phyloP scores from a whole-genome alignment of 73 alveolate species.

The Paramecium biaurelia region DNA sequence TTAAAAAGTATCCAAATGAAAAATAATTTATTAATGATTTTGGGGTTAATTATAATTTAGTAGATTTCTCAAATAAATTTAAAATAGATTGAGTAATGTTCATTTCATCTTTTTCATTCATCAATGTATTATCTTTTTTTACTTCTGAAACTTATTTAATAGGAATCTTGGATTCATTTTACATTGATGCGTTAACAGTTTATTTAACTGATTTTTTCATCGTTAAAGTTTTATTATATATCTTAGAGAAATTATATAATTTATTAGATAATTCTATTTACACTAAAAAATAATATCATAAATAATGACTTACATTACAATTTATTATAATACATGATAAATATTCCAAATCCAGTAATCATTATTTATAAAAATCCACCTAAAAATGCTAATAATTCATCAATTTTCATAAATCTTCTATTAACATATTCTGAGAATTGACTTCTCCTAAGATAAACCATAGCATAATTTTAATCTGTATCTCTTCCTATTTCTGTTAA shows the following conservation, averaged over 20 bases:
- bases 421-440: not conserved
- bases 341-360: not conserved
- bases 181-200: not conserved
- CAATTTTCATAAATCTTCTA: not conserved
- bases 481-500: conserved; percentile 2
- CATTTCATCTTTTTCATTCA: not conserved
- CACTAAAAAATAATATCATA: not conserved
- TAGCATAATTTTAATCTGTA: not conserved
- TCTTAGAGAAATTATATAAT: not conserved
- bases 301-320: not conserved
- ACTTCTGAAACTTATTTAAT: not conserved
- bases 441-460: conserved; percentile 16
- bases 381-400: not conserved
- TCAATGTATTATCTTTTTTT: not conserved
- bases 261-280: conserved; percentile 8
- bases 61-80: not conserved
- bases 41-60: not conserved
- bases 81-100: not conserved
- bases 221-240: not conserved
- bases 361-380: conserved; percentile 33
- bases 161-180: not conserved
- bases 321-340: conserved; percentile 1
- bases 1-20: not conserved
- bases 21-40: not conserved
- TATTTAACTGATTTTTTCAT: not conserved